Evolutionary conservation across 495 filamentous ascomycete genomes (phyloP).

Genomic region (Daldinia vernicosa): DNA sequence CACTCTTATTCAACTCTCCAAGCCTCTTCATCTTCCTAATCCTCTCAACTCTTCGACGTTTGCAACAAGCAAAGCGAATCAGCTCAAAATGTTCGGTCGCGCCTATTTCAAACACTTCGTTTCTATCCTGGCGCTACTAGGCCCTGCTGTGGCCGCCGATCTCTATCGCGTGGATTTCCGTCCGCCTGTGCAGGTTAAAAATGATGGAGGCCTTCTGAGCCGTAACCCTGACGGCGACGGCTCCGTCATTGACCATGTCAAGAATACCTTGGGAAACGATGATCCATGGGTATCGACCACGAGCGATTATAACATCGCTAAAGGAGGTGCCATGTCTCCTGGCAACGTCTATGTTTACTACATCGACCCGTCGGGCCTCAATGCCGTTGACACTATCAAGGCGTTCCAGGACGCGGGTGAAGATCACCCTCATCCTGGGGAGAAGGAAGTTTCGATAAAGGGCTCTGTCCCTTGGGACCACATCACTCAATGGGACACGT

Average conservation of each 20-base stretch:
- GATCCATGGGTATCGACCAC: not conserved
- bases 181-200: not conserved
- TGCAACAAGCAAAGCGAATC: not conserved
- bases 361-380: not conserved
- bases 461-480: not conserved
- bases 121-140: not conserved
- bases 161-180: not conserved
- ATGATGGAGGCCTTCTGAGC: not conserved
- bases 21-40: not conserved
- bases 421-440: not conserved
- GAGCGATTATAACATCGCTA: not conserved
- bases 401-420: not conserved
- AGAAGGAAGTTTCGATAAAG: not conserved
- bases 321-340: not conserved
- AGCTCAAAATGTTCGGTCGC: not conserved
- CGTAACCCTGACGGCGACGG: not conserved
- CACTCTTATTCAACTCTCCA: not conserved
- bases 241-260: not conserved
- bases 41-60: not conserved
- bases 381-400: not conserved
- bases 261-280: not conserved
- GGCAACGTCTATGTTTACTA: not conserved
- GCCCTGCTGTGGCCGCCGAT: not conserved
- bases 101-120: not conserved
- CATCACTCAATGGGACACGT: not conserved